Evolutionary conservation across 2,329 filamentous ascomycete genomes (phyloP).

Genomic region (Colletotrichum sp.): DNA sequence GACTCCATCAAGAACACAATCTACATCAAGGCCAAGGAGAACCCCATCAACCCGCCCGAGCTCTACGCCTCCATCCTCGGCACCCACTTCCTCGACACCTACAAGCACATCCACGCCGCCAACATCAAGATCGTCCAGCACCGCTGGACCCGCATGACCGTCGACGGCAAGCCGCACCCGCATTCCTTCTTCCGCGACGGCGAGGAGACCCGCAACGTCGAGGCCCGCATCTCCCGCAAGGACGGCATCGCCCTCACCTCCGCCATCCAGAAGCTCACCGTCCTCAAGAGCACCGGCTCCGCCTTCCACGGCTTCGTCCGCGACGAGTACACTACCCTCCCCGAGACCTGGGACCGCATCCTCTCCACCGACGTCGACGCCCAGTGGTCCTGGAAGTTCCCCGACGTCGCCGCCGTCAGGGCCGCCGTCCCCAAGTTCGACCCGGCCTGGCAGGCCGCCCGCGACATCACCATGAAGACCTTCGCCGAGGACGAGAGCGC

Average conservation of each 20-base stretch:
- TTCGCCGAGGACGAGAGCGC: conserved; percentile 92
- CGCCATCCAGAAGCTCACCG: conserved; percentile 80
- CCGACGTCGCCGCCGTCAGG: conserved; percentile 73
- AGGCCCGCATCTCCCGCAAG: conserved; percentile 71
- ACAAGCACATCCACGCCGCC: conserved; percentile 85
- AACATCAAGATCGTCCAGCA: conserved; percentile 84
- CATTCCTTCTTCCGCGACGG: conserved; percentile 95
- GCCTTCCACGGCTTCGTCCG: conserved; percentile 94
- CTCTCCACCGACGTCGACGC: conserved; percentile 92
- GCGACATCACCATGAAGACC: conserved; percentile 84
- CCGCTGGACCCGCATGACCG: conserved; percentile 87
- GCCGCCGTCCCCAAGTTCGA: conserved; percentile 73
- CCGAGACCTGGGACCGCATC: conserved; percentile 93
- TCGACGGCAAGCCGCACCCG: conserved; percentile 90
- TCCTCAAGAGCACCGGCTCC: conserved; percentile 95
- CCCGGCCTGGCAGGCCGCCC: conserved; percentile 76
- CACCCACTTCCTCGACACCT: conserved; percentile 86
- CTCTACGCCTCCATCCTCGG: conserved; percentile 86
- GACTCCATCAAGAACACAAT: conserved; percentile 98
- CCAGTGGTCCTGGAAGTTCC: conserved; percentile 82
- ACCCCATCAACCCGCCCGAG: conserved; percentile 92
- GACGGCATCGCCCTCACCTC: conserved; percentile 78
- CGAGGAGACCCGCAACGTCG: conserved; percentile 83
- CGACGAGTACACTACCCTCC: conserved; percentile 90
- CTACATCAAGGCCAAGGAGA: conserved; percentile 93